Evolutionary conservation across 169 alveolate species (phyloP), one percentile per base, ranked within the genome.

Genomic region (Babesia ovata): DNA sequence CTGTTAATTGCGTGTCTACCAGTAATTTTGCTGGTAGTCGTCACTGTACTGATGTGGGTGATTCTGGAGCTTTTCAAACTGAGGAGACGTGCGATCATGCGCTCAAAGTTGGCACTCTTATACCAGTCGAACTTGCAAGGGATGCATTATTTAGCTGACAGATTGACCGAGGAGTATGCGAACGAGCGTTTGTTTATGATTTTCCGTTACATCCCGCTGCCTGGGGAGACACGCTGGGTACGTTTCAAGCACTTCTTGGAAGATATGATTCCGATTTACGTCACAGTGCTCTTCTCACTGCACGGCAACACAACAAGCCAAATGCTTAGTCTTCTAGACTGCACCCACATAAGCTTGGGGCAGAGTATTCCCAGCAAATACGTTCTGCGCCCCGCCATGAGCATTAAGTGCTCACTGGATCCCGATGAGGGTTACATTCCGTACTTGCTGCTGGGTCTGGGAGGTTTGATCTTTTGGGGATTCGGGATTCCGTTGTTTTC

Each of bases 261-360:
- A 54, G 95, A 92, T 67, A 92, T 92, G 95, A 92, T 87, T 82
- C 95, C 95, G 57, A 90, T 92, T 63, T 91, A 92, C 67, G 95
- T 92, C 66, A 92, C 95, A 26, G 91, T 92, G 70, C 86, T 92
- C 39, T 92, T 92, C 86, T 92, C 89, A 75, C 74, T 90, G 16
- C 89, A 92, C 66, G 87, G 94, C 26, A 70, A 86, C 58, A 92
- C 92, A 14, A 92, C 95, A 36, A 60, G 88, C 48, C 66, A 58
- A 48, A 87, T 92, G 94, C 57, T 92, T 50, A 87, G 92, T 61
- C 83, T 92, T 39, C 77, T 92, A 70, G 95, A 92, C 63, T 92
- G 95, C 78, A 82, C 86, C 22, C 67, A 46, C 44, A 77, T 77
- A 22, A 49, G 54, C 57, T 58, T 77, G 13, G 93, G 93, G 0